Evolutionary conservation across 345 rosid genomes (phyloP), one percentile per base, ranked within the genome.

Genomic region (Stellera chamaejasme): DNA sequence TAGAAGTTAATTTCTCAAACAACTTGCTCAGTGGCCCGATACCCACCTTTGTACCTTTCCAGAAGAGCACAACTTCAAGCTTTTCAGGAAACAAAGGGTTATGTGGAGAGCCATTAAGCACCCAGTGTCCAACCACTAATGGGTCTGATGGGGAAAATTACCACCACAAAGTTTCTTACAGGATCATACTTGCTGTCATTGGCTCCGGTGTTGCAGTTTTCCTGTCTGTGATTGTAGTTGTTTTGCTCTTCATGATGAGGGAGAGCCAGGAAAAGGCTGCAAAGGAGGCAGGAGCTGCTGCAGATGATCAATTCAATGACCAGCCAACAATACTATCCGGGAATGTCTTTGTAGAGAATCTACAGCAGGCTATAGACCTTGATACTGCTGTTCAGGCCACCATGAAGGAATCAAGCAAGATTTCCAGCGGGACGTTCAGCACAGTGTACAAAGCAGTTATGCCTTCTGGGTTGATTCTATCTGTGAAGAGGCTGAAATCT

Each of bases 121-220:
- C 72, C 36, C 55, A 75, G 6, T 93, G 97, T 69, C 75, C 79
- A 48, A 59, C 64, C 62, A 45, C 82, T 14, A 55, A 64, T 41
- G 76, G 63, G 58, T 48, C 70, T 60, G 77, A 70, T 11, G 73
- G 56, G 46, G 67, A 71, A 52, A 76, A 69, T 59, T 79, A 77
- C 74, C 90, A 71, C 67, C 98, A 82, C 71, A 79, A 64, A 73
- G 96, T 88, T 64, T 92, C 96, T 54, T 88, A 83, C 79, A 77
- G 80, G 75, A 74, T 82, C 61, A 80, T 92, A 60, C 72, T 88
- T 54, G 89, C 88, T 39, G 96, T 93, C 39, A 75, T 93, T 45
- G 97, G 99, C 58, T 93, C 97, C 11, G 96, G 97, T 55, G 67
- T 89, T 64, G 84, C 97, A 1, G 97, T 93, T 27, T 93, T 93